Evolutionary conservation across 2,329 filamentous ascomycete genomes (phyloP), one percentile per base, ranked within the genome.

Genomic region (Claviceps purpurea): DNA sequence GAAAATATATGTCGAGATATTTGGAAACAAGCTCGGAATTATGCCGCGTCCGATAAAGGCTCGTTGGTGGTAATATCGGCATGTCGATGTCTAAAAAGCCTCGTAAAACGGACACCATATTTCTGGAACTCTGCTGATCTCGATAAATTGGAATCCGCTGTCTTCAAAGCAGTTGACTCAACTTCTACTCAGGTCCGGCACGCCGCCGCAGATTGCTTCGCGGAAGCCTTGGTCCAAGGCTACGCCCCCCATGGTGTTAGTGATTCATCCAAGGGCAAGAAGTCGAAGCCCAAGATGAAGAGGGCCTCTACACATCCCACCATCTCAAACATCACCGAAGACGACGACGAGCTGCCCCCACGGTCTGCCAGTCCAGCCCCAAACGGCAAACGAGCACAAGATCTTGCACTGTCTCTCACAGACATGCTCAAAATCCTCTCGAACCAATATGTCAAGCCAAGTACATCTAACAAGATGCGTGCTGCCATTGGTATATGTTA

Each of bases 111-210:
- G 55, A 96, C 90, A 0, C 68, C 78, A 0, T 94, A 87, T 64
- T 97, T 97, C 63, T 84, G 89, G 62, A 95, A 94, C 62, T 81
- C 85, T 14, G 84, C 77, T 64, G 93, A 98, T 64, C 95, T 95
- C 62, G 93, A 98, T 59, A 89, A 86, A 64, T 70, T 97, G 20
- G 89, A 91, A 67, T 79, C 78, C 38, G 81, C 85, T 5, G 72
- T 94, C 16, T 93, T 89, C 77, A 97, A 95, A 67, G 79, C 85
- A 0, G 84, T 94, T 54, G 93, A 98, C 59, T 90, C 84, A 39
- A 68, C 81, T 1, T 86, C 84, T 48, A 70, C 82, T 0, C 77
- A 83, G 30, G 88, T 95, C 50, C 80, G 93, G 55, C 87, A 91
- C 67, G 87, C 90, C 2, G 89, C 89, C 3, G 90, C 89, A 6